Conservation (phyloP, 1,284 basidiomycete genomes). For the Leccinum angustisporum region DNA sequence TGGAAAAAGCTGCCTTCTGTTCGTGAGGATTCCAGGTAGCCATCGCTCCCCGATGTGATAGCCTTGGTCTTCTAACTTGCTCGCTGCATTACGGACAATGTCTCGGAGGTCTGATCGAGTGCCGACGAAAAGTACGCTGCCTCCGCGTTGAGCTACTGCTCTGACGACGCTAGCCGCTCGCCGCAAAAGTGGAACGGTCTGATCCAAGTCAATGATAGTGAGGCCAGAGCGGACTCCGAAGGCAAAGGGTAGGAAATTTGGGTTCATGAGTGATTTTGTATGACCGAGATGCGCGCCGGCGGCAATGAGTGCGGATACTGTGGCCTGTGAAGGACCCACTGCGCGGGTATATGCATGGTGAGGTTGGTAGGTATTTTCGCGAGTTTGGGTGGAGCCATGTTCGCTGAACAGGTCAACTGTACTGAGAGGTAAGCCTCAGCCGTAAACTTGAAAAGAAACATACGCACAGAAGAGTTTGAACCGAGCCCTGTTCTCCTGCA, state of each 20-base stretch:
- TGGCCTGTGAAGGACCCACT: conserved; percentile 59
- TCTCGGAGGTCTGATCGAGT: conserved; percentile 78
- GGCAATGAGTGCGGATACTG: conserved; percentile 88
- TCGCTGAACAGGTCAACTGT: conserved; percentile 66
- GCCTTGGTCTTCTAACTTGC: conserved; percentile 74
- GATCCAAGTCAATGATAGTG: conserved; percentile 94
- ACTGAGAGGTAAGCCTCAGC: conserved; percentile 16
- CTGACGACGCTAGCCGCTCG: conserved; percentile 88
- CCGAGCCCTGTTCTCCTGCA: conserved; percentile 58
- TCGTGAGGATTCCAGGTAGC: conserved; percentile 94
- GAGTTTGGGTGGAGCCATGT: conserved; percentile 78
- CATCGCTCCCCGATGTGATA: conserved; percentile 88
- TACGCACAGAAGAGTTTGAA: conserved; percentile 49
- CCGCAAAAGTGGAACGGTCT: conserved; percentile 88
- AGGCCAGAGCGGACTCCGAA: conserved; percentile 91
- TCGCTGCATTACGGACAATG: conserved; percentile 78
- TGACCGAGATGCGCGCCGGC: conserved; percentile 96
- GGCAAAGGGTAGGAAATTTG: conserved; percentile 89
- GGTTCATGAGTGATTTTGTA: conserved; percentile 77
- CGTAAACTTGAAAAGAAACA: conserved; percentile 10
- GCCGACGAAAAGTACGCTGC: conserved; percentile 89
- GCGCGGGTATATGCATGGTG: conserved; percentile 73
- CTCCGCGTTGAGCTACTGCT: conserved; percentile 79
- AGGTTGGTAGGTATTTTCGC: conserved; percentile 71
- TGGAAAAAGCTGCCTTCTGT: conserved; percentile 80